Conservation (phyloP, 306 rosid genomes). For the Cucurbita ficifolia region DNA sequence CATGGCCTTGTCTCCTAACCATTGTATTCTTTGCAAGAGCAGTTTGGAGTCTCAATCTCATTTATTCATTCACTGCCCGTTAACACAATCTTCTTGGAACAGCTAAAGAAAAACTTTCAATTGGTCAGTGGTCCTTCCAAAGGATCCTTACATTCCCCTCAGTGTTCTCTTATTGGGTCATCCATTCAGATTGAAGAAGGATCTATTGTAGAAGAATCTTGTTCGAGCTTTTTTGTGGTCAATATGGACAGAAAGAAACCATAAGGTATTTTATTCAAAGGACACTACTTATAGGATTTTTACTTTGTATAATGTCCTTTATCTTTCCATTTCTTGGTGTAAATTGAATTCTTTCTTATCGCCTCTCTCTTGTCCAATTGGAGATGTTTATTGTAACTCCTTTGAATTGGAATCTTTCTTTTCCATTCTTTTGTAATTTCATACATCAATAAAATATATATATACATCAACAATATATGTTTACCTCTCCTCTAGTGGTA, state of each 20-base stretch:
- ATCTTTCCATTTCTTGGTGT: too few species aligned
- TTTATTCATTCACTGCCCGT: not conserved
- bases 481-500: conserved; percentile 93
- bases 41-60: not conserved
- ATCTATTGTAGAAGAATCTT: not conserved
- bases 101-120: not conserved
- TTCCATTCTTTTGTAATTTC: not conserved
- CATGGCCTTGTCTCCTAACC: not conserved
- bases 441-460: too few species aligned
- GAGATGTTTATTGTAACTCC: not conserved
- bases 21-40: not conserved
- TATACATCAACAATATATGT: too few species aligned
- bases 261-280: not conserved
- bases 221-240: not conserved
- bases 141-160: not conserved
- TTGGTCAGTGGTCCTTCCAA: not conserved
- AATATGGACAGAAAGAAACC: too few species aligned
- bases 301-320: not conserved
- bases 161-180: not conserved
- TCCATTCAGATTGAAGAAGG: not conserved
- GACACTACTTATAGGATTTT: not conserved
- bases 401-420: not conserved
- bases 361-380: not conserved
- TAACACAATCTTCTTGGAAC: not conserved
- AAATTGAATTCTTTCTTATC: too few species aligned